phyloP scores from a whole-genome alignment of 2,329 filamentous ascomycete species.

The Tolypocladium sp. region DNA sequence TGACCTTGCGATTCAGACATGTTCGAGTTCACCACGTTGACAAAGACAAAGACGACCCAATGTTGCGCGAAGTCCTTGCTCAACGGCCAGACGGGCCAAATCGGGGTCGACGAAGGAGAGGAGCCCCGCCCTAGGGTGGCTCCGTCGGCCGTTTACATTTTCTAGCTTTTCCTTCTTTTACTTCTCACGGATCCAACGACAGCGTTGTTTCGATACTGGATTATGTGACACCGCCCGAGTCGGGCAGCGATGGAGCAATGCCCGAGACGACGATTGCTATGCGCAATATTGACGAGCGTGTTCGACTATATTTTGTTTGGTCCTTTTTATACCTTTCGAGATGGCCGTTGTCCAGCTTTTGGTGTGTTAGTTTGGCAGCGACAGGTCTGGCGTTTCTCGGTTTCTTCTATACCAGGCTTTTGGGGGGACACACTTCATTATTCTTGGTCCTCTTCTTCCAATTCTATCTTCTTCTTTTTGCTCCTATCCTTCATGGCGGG shows the following conservation, averaged over 20 bases:
- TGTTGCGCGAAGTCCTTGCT: slow-evolving; percentile 72
- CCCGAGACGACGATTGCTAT: background rate
- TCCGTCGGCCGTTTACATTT: slow-evolving; percentile 1
- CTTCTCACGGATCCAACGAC: background rate
- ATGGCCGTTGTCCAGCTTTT: background rate
- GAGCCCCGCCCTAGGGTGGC: slow-evolving; percentile 23
- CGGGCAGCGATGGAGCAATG: background rate
- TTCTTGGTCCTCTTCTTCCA: background rate
- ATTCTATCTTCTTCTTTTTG: background rate
- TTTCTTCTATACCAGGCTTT: background rate
- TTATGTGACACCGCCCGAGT: background rate
- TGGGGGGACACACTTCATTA: background rate
- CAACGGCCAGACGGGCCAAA: slow-evolving; percentile 78
- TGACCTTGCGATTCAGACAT: slow-evolving; percentile 48
- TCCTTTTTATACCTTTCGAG: background rate
- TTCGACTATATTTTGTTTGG: background rate
- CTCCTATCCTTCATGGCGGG: background rate
- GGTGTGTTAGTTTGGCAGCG: background rate
- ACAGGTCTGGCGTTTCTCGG: background rate
- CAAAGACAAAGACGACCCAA: slow-evolving; percentile 78
- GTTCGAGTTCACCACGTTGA: slow-evolving; percentile 88
- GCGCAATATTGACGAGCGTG: background rate
- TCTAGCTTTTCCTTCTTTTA: background rate
- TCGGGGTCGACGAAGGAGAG: slow-evolving; percentile 67
- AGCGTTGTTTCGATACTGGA: background rate